These are phyloP conservation scores for Entonaema liquescens DNA, from an alignment of 495 filamentous ascomycete species.

Conservation along the genomic window DNA sequence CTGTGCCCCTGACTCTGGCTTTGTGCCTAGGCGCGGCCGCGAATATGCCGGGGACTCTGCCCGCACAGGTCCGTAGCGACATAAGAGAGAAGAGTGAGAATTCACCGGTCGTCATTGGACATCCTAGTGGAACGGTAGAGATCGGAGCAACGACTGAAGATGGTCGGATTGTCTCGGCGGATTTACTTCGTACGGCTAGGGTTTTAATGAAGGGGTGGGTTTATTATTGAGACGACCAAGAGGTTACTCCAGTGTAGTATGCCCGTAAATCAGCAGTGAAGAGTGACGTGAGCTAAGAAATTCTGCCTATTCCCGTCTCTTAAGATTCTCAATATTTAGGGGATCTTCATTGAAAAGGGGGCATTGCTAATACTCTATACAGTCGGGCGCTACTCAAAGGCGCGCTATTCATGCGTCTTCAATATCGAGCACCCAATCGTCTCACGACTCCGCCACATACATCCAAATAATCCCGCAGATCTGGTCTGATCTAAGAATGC, in stretches of 20 bases:
- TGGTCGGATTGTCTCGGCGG: conserved; percentile 55
- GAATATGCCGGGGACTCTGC: conserved; percentile 59
- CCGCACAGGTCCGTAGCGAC: conserved; percentile 46
- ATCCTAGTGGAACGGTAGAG: conserved; percentile 68
- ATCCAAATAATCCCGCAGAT: no score
- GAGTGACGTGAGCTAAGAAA: not conserved
- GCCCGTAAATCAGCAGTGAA: not conserved
- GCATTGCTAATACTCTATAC: not conserved
- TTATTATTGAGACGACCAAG: conserved; percentile 52
- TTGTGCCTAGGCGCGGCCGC: conserved; percentile 69
- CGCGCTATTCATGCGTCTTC: no score
- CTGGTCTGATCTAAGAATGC: no score
- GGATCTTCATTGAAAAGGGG: not conserved
- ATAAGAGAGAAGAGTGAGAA: conserved; percentile 35
- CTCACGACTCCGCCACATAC: no score
- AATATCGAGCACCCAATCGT: no score
- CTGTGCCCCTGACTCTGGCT: conserved; percentile 68
- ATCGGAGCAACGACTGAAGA: conserved; percentile 59
- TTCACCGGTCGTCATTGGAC: conserved; percentile 61
- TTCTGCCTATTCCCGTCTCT: not conserved
- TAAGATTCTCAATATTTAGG: not conserved
- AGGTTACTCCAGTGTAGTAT: not conserved
- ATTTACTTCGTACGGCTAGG: conserved; percentile 63
- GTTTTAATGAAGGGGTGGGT: conserved; percentile 66
- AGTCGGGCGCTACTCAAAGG: not conserved